A percentile compares a stretch with the other conserved stretches of the same genome.
Conservation (phyloP, 1,284 basidiomycete species). For the Trichosporon sp. region DNA sequence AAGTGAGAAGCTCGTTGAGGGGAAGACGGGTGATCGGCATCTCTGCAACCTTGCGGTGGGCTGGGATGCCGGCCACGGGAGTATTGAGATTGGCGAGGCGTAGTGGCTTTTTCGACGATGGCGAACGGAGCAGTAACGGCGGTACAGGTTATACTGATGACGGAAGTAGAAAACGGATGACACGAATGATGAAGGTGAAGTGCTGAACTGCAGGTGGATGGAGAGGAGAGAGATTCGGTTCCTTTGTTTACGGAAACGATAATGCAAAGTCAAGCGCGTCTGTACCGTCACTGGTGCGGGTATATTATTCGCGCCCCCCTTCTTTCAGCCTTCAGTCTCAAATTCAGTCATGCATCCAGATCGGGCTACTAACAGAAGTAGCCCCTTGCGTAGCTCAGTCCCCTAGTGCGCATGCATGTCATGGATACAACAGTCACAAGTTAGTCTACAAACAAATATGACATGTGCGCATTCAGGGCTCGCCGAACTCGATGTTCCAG, state of each 20-base stretch:
- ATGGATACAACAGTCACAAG: background rate
- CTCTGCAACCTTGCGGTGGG: background rate
- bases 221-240: background rate
- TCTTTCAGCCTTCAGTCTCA: background rate
- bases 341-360: background rate
- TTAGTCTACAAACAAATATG: background rate
- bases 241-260: conserved; percentile 1
- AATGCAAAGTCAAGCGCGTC: conserved; percentile 7
- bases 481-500: background rate
- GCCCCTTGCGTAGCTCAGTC: background rate
- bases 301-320: background rate
- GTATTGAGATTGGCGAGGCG: background rate
- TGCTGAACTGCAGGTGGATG: background rate
- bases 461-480: background rate
- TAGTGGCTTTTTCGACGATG: background rate
- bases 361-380: no score
- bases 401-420: background rate
- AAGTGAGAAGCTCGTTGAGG: conserved; percentile 29
- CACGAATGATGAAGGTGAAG: background rate
- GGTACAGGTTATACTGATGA: background rate
- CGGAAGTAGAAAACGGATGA: background rate
- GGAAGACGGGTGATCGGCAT: conserved; percentile 35
- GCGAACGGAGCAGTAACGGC: background rate
- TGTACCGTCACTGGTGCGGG: background rate
- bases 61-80: background rate